Evolutionary conservation across 352 stramenopile genomes (phyloP), one percentile per base, ranked within the genome.

Genomic region (Bremia lactucae): DNA sequence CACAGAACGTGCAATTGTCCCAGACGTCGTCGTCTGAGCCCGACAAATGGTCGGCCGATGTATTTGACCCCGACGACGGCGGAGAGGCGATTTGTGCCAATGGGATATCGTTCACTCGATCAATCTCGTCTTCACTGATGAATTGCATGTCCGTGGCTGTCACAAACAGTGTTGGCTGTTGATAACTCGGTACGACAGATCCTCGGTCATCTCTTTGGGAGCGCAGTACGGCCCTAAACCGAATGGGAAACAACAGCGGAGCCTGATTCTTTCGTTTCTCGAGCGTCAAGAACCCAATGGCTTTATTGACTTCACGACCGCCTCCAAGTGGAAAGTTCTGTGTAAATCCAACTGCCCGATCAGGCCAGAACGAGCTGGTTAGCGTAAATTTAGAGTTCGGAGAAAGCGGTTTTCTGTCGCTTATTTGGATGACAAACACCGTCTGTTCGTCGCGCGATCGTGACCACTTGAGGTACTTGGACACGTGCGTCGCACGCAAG

Each of bases 381-480:
- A 83, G 35, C 6, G 66, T 81, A 37, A 83, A 83, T 48, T 78
- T 75, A 13, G 71, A 75, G 33, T 41, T 47, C 0, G 58, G 42
- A 0, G 52, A 63, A 19, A 83, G 56, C 39, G 68, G 62, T 38
- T 76, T 71, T 38, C 64, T 51, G 55, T 83, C 68, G 1, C 54
- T 26, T 16, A 72, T 77, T 26, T 79, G 68, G 33, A 83, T 70
- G 19, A 68, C 47, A 48, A 83, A 83, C 19, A 83, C 63, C 0
- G 71, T 79, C 45, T 79, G 68, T 38, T 80, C 62, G 40, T 83
- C 71, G 6, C 71, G 64, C 11, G 57, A 35, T 6, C 48, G 52
- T 1, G 71, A 83, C 71, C 71, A 83, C 36, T 71, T 69, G n/a
- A 83, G 60, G 37, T 65, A 83, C 50, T 81, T 80, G 46, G 62